Conservation (phyloP, 2,329 filamentous ascomycete genomes). For the Cladosporium sp. region DNA sequence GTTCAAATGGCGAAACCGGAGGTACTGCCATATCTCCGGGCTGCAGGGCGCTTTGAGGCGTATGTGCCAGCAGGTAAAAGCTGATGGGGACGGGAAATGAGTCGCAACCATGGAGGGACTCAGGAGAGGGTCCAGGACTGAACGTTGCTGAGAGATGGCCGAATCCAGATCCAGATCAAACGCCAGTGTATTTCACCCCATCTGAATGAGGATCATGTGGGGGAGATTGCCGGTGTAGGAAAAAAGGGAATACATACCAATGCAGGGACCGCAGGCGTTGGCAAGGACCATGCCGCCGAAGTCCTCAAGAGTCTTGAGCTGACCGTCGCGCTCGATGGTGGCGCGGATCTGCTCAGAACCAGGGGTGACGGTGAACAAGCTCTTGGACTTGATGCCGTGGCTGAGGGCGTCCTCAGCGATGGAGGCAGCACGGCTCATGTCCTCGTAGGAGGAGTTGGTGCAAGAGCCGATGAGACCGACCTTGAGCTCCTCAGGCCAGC, state of each 20-base stretch:
- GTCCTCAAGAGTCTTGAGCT: slow-evolving; percentile 85
- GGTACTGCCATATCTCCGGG: too few relatives aligned
- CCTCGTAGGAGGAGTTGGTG: slow-evolving; percentile 85
- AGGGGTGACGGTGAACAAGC: slow-evolving; percentile 89
- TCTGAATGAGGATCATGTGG: slow-evolving; percentile 44
- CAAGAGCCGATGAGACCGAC: slow-evolving; percentile 96
- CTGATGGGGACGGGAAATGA: too few relatives aligned
- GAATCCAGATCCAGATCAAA: too few relatives aligned
- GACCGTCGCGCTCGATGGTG: slow-evolving; percentile 61
- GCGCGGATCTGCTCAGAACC: slow-evolving; percentile 96
- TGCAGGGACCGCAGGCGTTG: slow-evolving; percentile 87
- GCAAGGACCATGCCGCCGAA: slow-evolving; percentile 92
- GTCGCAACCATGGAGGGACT: too few relatives aligned
- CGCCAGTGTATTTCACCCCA: too few relatives aligned
- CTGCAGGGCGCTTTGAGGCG: too few relatives aligned
- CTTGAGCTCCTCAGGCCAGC: slow-evolving; percentile 94
- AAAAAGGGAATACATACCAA: slow-evolving; percentile 45
- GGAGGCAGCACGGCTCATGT: slow-evolving; percentile 88
- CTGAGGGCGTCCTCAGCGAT: slow-evolving; percentile 86
- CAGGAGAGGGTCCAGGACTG: too few relatives aligned
- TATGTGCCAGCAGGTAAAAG: too few relatives aligned
- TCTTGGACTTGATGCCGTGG: slow-evolving; percentile 90
- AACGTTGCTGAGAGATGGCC: too few relatives aligned
- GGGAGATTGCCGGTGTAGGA: slow-evolving; percentile 4
- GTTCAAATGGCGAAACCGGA: too few relatives aligned